Conservation (phyloP, 1,139 yeast genomes). For the Hyphopichia pseudoburtonii region DNA sequence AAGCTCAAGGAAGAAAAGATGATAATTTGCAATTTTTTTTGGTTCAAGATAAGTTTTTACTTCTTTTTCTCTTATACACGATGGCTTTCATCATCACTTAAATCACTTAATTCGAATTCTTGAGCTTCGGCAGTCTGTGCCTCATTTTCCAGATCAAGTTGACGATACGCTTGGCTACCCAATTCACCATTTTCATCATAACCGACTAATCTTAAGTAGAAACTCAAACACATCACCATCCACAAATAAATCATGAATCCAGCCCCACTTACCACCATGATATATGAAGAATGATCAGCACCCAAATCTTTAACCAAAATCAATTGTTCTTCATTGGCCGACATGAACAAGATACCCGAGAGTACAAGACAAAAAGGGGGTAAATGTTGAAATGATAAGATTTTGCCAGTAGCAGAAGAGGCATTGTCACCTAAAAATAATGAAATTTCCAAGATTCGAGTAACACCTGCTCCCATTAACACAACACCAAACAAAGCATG, state of each 20-base stretch:
- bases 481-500: constrained; percentile 84
- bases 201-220: constrained; percentile 57
- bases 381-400: constrained; percentile 74
- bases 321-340: constrained; percentile 89
- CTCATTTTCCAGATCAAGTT: neutral
- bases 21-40: no score
- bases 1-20: neutral
- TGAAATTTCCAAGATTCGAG: constrained; percentile 74
- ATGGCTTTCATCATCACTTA: constrained; percentile 26
- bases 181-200: constrained; percentile 42
- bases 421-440: constrained; percentile 63
- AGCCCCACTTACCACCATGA: constrained; percentile 69
- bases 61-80: no score
- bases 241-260: constrained; percentile 73
- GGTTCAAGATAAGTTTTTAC: no score
- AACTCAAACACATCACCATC: constrained; percentile 54
- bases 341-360: constrained; percentile 82
- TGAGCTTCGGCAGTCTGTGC: constrained; percentile 14
- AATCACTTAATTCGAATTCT: constrained; percentile 37
- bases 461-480: constrained; percentile 73
- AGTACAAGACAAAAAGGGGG: constrained; percentile 79
- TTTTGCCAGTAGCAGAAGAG: constrained; percentile 42
- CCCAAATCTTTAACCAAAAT: constrained; percentile 67
- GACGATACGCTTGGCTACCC: constrained; percentile 4
- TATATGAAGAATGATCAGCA: constrained; percentile 82